Conservation (phyloP, 2,329 filamentous ascomycete genomes). For the Alternaria metachromatica region DNA sequence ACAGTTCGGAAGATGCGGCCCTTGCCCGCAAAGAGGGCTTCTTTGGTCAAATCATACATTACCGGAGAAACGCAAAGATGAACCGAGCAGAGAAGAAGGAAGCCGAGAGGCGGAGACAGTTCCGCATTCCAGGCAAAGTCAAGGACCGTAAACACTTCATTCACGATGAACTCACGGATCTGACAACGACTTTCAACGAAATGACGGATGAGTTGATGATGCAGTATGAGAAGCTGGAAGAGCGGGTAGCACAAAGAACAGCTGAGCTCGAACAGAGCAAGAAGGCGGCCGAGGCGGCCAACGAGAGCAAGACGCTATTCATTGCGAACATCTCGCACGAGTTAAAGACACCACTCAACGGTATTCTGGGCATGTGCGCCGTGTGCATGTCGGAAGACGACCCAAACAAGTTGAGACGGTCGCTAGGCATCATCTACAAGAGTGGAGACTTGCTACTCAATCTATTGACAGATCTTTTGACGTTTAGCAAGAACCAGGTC, state of each 20-base stretch:
- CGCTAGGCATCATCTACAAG: slow-evolving; percentile 86
- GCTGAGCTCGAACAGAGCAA: slow-evolving; percentile 87
- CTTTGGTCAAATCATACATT: slow-evolving; percentile 47
- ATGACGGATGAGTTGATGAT: slow-evolving; percentile 91
- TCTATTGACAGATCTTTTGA: slow-evolving; percentile 85
- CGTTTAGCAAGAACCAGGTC: slow-evolving; percentile 94
- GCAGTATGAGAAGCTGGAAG: slow-evolving; percentile 84
- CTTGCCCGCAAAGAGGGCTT: slow-evolving; percentile 57
- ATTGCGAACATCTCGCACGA: slow-evolving; percentile 92
- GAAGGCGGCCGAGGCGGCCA: slow-evolving; percentile 90
- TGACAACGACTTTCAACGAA: slow-evolving; percentile 86
- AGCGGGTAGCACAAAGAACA: slow-evolving; percentile 83
- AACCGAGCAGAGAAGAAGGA: slow-evolving; percentile 47
- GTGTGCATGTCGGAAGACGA: slow-evolving; percentile 94
- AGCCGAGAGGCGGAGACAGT: slow-evolving; percentile 60
- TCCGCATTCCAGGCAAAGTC: slow-evolving; percentile 86
- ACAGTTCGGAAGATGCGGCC: slow-evolving; percentile 57
- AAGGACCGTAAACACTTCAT: slow-evolving; percentile 75
- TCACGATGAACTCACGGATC: slow-evolving; percentile 83
- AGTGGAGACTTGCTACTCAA: slow-evolving; percentile 84
- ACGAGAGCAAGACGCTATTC: slow-evolving; percentile 96
- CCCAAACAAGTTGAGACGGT: slow-evolving; percentile 76
- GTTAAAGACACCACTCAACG: slow-evolving; percentile 92
- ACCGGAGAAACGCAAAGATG: slow-evolving; percentile 41
- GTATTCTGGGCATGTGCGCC: slow-evolving; percentile 91